These are phyloP conservation scores for Lactifluus subvellereus DNA, from an alignment of 768 basidiomycete species.

Conservation along the genomic window DNA sequence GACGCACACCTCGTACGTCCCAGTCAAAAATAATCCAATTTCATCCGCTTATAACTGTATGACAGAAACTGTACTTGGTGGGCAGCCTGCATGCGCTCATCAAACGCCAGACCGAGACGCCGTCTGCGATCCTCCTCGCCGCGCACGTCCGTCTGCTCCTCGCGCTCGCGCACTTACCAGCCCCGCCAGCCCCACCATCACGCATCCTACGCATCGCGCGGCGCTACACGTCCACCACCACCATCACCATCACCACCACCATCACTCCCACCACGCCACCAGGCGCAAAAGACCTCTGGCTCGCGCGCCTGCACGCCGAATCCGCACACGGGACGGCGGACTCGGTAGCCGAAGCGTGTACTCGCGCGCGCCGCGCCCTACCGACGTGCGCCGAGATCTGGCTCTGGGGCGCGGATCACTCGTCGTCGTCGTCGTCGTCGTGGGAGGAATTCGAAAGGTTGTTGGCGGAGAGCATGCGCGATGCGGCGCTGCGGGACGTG, in stretches of 20 bases:
- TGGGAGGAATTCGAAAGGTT: conserved; percentile 14
- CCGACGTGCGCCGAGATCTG: conserved; percentile 40
- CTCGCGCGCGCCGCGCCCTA: conserved; percentile 40
- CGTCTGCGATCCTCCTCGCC: conserved; percentile 31
- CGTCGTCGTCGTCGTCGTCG: neutral
- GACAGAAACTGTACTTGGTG: conserved; percentile 52
- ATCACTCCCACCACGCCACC: conserved; percentile 30
- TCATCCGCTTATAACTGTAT: neutral
- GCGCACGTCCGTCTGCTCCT: conserved; percentile 35
- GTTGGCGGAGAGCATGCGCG: conserved; percentile 19
- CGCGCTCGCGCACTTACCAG: conserved; percentile 21
- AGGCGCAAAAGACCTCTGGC: conserved; percentile 44
- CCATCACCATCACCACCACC: conserved; percentile 27
- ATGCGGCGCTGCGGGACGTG: conserved; percentile 25
- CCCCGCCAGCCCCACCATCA: conserved; percentile 24
- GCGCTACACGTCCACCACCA: conserved; percentile 40
- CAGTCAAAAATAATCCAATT: neutral
- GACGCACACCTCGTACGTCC: conserved; percentile 31
- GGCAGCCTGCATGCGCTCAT: conserved; percentile 37
- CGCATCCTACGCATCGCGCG: conserved; percentile 36
- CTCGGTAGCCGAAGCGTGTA: conserved; percentile 36
- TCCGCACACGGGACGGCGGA: conserved; percentile 26
- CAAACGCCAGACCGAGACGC: conserved; percentile 34
- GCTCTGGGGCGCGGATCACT: conserved; percentile 46
- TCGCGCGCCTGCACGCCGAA: conserved; percentile 46